phyloP scores from a whole-genome alignment of 2,329 filamentous ascomycete genomes.

The Alternaria gaisen region DNA sequence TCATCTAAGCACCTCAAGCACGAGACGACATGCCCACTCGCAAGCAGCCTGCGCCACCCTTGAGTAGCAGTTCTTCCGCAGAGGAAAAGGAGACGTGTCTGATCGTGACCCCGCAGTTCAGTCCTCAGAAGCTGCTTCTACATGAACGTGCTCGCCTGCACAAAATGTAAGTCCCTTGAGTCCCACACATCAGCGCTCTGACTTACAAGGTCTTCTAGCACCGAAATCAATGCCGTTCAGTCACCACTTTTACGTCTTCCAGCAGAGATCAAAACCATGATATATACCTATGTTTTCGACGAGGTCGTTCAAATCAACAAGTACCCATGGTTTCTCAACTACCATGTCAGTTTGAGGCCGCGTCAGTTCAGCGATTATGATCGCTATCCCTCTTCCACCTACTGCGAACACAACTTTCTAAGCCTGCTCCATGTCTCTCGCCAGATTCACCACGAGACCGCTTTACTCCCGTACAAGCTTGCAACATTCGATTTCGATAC shows the following conservation, averaged over 20 bases:
- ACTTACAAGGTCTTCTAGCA: neutral
- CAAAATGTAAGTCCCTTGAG: neutral
- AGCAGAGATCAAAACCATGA: conserved; percentile 8
- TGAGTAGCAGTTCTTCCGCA: accelerated
- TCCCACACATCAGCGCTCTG: accelerated
- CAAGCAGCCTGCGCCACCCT: neutral
- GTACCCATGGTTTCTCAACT: too few species aligned
- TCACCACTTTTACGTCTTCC: conserved; percentile 10
- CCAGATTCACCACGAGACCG: conserved; percentile 20
- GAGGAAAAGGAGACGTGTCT: neutral
- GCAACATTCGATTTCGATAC: neutral
- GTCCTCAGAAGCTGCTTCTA: accelerated
- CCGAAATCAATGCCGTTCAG: neutral
- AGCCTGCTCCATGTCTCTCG: conserved; percentile 11
- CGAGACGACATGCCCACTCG: neutral
- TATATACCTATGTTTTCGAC: conserved; percentile 12
- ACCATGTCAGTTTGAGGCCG: too few species aligned
- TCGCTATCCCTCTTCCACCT: too few species aligned
- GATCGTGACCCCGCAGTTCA: neutral
- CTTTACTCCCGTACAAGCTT: conserved; percentile 6
- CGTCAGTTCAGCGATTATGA: too few species aligned
- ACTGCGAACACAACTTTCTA: too few species aligned
- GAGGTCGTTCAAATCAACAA: neutral
- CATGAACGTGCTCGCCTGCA: neutral
- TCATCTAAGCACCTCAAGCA: neutral